Conservation (phyloP, 2,329 filamentous ascomycete genomes). For the Cladosporium phlei region DNA sequence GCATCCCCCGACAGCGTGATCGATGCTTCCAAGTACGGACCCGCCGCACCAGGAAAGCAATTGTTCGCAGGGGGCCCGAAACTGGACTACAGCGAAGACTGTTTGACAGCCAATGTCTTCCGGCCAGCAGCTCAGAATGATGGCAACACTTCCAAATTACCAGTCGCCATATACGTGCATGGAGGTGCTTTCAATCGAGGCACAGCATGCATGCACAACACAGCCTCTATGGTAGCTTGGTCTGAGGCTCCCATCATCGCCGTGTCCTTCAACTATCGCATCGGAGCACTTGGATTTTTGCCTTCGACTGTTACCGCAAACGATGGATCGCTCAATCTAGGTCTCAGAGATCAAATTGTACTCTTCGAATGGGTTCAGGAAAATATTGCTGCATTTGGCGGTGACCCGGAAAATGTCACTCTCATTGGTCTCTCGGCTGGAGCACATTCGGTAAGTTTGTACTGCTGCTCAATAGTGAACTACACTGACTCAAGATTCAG, state of each 20-base stretch:
- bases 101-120: constrained; percentile 57
- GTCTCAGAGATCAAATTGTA: constrained; percentile 38
- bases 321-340: constrained; percentile 47
- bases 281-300: constrained; percentile 65
- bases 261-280: constrained; percentile 58
- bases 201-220: constrained; percentile 53
- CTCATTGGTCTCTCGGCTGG: constrained; percentile 50
- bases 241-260: constrained; percentile 46
- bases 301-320: constrained; percentile 49
- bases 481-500: constrained; percentile 24
- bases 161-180: constrained; percentile 58
- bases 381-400: constrained; percentile 38
- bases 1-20: background rate
- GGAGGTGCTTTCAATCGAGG: constrained; percentile 54
- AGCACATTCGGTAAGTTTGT: constrained; percentile 51
- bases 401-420: constrained; percentile 27
- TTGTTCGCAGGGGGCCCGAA: constrained; percentile 9
- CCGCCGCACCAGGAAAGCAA: constrained; percentile 8
- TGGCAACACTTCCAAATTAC: constrained; percentile 38
- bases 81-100: constrained; percentile 45
- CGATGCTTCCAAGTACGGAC: constrained; percentile 7
- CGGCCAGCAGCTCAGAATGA: constrained; percentile 34
- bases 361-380: constrained; percentile 39
- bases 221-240: constrained; percentile 58
- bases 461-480: constrained; percentile 16